These are phyloP conservation scores for Brettanomyces anomalus DNA, from an alignment of 805 yeast genomes.

Conservation along the genomic window DNA sequence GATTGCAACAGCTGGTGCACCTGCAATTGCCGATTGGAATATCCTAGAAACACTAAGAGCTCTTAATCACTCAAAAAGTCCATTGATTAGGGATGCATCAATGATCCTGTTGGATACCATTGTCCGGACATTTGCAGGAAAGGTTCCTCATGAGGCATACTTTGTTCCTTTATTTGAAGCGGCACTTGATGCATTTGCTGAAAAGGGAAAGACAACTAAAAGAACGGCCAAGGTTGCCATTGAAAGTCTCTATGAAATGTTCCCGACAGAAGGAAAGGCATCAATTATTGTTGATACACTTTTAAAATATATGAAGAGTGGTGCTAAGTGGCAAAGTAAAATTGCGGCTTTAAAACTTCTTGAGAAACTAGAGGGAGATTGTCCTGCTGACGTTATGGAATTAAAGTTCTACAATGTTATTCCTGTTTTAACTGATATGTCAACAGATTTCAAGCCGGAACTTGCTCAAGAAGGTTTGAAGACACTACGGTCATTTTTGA, in stretches of 20 bases:
- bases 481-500: constrained; percentile 62
- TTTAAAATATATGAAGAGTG: constrained; percentile 55
- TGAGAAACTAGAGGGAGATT: constrained; percentile 67
- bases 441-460: constrained; percentile 96
- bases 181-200: constrained; percentile 68
- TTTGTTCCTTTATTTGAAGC: constrained; percentile 52
- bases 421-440: constrained; percentile 79
- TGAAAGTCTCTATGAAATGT: constrained; percentile 59
- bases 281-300: constrained; percentile 58
- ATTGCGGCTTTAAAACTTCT: constrained; percentile 66
- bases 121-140: constrained; percentile 52
- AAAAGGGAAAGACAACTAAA: constrained; percentile 79
- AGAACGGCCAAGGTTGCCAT: constrained; percentile 78
- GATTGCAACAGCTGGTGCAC: constrained; percentile 36
- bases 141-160: constrained; percentile 68
- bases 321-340: constrained; percentile 93
- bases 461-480: constrained; percentile 76
- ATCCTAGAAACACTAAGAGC: constrained; percentile 54
- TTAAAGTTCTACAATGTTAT: constrained; percentile 67
- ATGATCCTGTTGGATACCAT: constrained; percentile 49
- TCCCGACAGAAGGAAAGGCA: constrained; percentile 71
- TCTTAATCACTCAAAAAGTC: constrained; percentile 63
- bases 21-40: constrained; percentile 54
- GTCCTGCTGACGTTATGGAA: constrained; percentile 81
- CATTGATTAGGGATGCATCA: constrained; percentile 70